Evolutionary conservation across 257 asterid genomes (phyloP).

Genomic region (Salvia miltiorrhiza): DNA sequence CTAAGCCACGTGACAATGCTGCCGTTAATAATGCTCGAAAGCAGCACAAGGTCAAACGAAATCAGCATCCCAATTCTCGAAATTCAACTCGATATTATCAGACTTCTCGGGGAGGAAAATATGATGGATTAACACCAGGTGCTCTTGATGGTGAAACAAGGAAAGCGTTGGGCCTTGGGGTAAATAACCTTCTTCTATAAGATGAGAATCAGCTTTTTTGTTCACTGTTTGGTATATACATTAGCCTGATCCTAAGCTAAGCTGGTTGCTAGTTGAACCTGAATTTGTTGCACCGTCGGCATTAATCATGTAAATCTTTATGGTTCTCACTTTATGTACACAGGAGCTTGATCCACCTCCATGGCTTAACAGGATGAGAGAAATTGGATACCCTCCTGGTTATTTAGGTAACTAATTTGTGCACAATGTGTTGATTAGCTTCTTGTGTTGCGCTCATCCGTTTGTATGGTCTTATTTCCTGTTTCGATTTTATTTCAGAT

Average conservation of each 20-base stretch:
- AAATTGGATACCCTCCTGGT: constrained; percentile 96
- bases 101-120: constrained; percentile 74
- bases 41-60: constrained; percentile 60
- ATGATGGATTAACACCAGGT: constrained; percentile 84
- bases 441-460: not conserved
- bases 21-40: constrained; percentile 91
- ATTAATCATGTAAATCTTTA: not conserved
- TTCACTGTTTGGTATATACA: not conserved
- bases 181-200: constrained; percentile 30
- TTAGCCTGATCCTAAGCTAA: not conserved
- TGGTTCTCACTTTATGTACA: constrained; percentile 22
- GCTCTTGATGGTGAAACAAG: constrained; percentile 85
- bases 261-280: not conserved
- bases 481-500: constrained; percentile 28
- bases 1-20: constrained; percentile 78
- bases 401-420: constrained; percentile 62
- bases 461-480: not conserved
- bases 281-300: not conserved
- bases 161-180: constrained; percentile 83
- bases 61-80: constrained; percentile 58
- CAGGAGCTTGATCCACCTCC: constrained; percentile 99
- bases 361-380: constrained; percentile 97
- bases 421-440: constrained; percentile 4
- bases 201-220: constrained; percentile 1
- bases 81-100: constrained; percentile 82